Percentiles rank a stretch among this genome's conserved stretches.
phyloP scores from a whole-genome alignment of 2,329 filamentous ascomycete species.

The Colletotrichum scovillei region DNA sequence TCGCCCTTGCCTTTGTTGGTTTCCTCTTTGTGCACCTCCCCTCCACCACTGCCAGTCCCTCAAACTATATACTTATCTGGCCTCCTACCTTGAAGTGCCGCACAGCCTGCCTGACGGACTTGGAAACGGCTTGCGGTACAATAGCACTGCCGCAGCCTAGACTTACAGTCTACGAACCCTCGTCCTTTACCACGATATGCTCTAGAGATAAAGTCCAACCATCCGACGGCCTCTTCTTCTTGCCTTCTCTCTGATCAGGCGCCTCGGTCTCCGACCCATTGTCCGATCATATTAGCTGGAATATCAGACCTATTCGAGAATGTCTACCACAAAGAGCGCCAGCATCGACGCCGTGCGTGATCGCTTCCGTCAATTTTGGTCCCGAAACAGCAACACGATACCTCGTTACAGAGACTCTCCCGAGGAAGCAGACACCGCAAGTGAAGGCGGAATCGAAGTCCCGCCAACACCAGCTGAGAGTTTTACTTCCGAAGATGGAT shows the following conservation, averaged over 20 bases:
- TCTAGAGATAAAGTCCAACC: background rate
- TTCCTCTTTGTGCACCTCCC: conserved; percentile 2
- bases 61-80: background rate
- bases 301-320: background rate
- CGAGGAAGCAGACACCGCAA: background rate
- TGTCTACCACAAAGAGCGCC: conserved; percentile 1
- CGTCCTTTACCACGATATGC: background rate
- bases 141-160: background rate
- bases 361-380: conserved; percentile 29
- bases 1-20: conserved; percentile 3
- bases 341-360: conserved; percentile 24
- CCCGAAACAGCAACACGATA: conserved; percentile 2
- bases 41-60: background rate
- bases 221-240: background rate
- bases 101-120: background rate
- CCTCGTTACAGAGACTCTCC: conserved; percentile 22
- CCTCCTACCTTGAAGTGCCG: background rate
- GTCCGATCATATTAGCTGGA: background rate
- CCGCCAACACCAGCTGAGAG: conserved; percentile 19
- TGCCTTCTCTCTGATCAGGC: background rate
- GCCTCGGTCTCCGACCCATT: background rate
- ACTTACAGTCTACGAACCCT: background rate
- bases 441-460: background rate
- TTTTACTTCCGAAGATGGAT: conserved; percentile 24
- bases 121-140: background rate